Evolutionary conservation across 805 yeast genomes (phyloP), one percentile per base, ranked within the genome.

Genomic region (Cyberlindnera japonica): DNA sequence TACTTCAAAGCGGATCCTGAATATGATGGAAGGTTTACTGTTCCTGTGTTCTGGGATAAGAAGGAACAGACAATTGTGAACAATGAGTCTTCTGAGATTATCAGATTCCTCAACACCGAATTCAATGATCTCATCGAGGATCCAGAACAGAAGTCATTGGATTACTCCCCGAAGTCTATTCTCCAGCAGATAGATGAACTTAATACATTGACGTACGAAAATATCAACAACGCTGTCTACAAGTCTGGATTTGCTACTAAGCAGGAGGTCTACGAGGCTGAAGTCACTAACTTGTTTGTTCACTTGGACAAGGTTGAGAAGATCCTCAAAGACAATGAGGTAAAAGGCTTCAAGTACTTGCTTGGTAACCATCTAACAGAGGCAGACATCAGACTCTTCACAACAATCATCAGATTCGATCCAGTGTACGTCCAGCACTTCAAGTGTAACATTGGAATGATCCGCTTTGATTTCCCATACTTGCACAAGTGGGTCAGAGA

Each of bases 361-460:
- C 55, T 79, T 9, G 91, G 90, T 6, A 71, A 78, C 41, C 67
- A 63, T 34, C 65, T 91, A 40, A 90, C 97, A 2, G 96, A 91
- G 65, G 95, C 95, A 6, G 99, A 91, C 61, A 71, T 91, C 43
- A 74, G 97, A 49, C 74, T 91, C 36, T 91, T 67, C 67, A 79
- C 96, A 18, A 91, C 98, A 3, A 81, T 91, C 44, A 71, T 88
- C 32, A 77, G 99, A 54, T 91, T 91, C 56, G 98, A 91, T 61
- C 84, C 95, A 1, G 95, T 89, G 17, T 91, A 91, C 58, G 91
- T 83, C 39, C 96, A 90, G 63, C 97, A 91, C 63, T 93, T 91
- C 77, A 93, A 91, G 66, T 86, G 96, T 63, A 91, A 91, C 63
- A 62, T 88, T 46, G 81, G 81, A 35, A 83, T 81, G 70, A 84